Base-by-base conservation (phyloP, 352 stramenopile genomes). In the Thraustochytrium striatum region DNA sequence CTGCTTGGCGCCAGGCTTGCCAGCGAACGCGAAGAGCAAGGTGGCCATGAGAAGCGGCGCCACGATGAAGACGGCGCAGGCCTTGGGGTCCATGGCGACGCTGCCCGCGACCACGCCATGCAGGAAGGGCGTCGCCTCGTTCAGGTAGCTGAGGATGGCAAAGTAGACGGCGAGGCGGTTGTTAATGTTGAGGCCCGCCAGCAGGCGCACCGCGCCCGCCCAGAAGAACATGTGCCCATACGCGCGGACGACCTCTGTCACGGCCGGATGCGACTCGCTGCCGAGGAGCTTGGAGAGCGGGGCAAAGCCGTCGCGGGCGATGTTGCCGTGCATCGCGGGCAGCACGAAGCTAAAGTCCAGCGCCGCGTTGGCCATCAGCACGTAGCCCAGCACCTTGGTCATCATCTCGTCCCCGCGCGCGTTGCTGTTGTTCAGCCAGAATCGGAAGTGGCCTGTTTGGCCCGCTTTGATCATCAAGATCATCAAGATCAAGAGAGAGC, bases 101-200 rank as follows among this genome's bases (percentile, higher is more conserved):
- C n/a, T 47, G 39, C 39, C 39, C 5, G 5, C 13, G 39, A 47
- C 5, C 5, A 47, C 5, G 39, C 5, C 5, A 13, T 13, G 5
- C 5, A 47, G 39, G 39, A 47, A 47, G 39, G 5, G 13, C 5
- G 13, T 5, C 5, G 5, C 53, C 59, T 70, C 59, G 36, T 53
- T 33, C 13, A 32, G 21, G 59, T 70, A 70, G 25, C 35, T 53
- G 2, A 70, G 9, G 21, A 55, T 33, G 21, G 59, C 59, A n/a
- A 70, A 38, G 21, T 55, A 38, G 13, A 33, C 35, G 21, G 59
- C 28, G 41, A 70, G 36, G 35, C 53, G 50, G 33, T 19, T 70
- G 21, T 70, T 28, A 11, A 70, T 25, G 59, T 70, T 70, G 41
- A 70, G 59, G 21, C 59, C 59, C 33, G 59, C 59, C 0, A 52